Conservation (phyloP, 345 rosid genomes). For the Lepidium sativum region DNA sequence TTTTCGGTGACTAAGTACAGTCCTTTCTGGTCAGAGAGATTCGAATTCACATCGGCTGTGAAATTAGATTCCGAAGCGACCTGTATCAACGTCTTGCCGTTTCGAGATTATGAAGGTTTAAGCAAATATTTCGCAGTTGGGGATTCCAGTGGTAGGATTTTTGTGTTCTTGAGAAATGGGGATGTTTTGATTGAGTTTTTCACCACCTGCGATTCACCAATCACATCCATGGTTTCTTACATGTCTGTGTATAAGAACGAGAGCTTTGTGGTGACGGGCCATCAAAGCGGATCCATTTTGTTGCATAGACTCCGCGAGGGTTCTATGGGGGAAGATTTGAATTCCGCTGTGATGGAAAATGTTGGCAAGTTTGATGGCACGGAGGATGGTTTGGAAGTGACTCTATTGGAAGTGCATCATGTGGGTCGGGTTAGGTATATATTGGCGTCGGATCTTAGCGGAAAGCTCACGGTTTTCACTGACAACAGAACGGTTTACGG, state of each 20-base stretch:
- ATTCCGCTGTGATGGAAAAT: constrained; percentile 43
- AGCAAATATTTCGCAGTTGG: constrained; percentile 89
- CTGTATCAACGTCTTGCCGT: constrained; percentile 66
- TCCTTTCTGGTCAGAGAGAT: constrained; percentile 85
- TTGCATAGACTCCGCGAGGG: constrained; percentile 60
- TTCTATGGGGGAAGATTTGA: constrained; percentile 57
- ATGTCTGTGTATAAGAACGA: constrained; percentile 66
- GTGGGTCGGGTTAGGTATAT: constrained; percentile 76
- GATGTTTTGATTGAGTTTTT: constrained; percentile 62
- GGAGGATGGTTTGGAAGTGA: constrained; percentile 39
- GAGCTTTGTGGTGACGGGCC: constrained; percentile 72
- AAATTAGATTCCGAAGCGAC: constrained; percentile 59
- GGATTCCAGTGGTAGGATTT: constrained; percentile 66
- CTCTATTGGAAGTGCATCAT: constrained; percentile 75
- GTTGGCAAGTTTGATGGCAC: constrained; percentile 36
- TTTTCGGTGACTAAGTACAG: constrained; percentile 59
- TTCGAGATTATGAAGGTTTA: constrained; percentile 68
- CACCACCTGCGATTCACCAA: constrained; percentile 45
- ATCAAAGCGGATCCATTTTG: constrained; percentile 54
- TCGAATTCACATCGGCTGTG: constrained; percentile 81
- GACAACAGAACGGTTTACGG: constrained; percentile 73
- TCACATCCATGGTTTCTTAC: constrained; percentile 72
- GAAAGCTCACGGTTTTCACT: constrained; percentile 55
- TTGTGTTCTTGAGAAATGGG: constrained; percentile 68
- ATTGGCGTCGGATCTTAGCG: constrained; percentile 50